Conservation (phyloP, 2,329 filamentous ascomycete genomes). For the Drechmeria coniospora region DNA sequence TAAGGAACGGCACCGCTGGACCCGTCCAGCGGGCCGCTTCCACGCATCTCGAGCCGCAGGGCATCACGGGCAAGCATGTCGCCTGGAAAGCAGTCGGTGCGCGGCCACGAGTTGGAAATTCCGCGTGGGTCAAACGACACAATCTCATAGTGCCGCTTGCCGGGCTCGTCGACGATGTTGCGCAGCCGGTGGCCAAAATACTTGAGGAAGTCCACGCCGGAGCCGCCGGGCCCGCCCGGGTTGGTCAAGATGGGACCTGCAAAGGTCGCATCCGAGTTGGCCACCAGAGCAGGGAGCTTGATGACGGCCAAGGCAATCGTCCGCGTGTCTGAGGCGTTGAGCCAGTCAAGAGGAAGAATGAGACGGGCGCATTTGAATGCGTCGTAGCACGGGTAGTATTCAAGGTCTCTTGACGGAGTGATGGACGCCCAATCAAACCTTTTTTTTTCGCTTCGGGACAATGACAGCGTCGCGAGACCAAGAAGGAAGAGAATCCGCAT, state of each 20-base stretch:
- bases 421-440: conserved; percentile 23
- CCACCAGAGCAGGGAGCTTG: conserved; percentile 23
- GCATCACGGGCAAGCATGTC: conserved; percentile 14
- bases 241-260: conserved; percentile 27
- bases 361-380: conserved; percentile 25
- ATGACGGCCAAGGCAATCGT: conserved; percentile 24
- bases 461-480: no score
- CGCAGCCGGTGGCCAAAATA: conserved; percentile 14
- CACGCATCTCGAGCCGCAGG: conserved; percentile 14
- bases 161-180: conserved; percentile 10
- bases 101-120: conserved; percentile 20
- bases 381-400: conserved; percentile 24
- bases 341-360: conserved; percentile 27
- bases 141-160: conserved; percentile 22
- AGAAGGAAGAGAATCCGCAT: no score
- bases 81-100: conserved; percentile 21
- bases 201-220: conserved; percentile 18
- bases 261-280: conserved; percentile 20
- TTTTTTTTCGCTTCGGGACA: no score
- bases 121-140: conserved; percentile 30
- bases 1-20: conserved; percentile 10
- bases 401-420: conserved; percentile 17
- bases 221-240: conserved; percentile 29
- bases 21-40: conserved; percentile 13
- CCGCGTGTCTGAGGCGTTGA: conserved; percentile 11